These are phyloP conservation scores for Lotmaria passim DNA, from an alignment of 208 protist species.

Conservation along the genomic window DNA sequence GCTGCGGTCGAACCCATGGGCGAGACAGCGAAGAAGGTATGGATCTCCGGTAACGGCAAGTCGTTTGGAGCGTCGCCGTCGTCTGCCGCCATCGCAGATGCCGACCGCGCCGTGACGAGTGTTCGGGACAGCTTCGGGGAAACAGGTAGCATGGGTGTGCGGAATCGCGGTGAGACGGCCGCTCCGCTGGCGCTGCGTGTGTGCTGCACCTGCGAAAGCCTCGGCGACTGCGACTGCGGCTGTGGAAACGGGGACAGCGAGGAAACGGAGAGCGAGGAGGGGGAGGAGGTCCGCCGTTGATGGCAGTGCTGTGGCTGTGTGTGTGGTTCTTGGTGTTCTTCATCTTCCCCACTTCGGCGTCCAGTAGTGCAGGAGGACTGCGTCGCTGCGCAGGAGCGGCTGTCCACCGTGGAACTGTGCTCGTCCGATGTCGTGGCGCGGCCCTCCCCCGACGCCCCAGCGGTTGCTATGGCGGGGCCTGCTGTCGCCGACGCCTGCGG, in stretches of 20 bases:
- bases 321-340: too few relatives aligned
- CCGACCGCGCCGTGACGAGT: neutral
- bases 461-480: neutral
- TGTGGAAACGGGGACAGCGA: neutral
- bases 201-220: too few relatives aligned
- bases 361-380: slow-evolving; percentile 2
- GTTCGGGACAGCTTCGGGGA: neutral
- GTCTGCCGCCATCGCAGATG: neutral
- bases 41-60: slow-evolving; percentile 14
- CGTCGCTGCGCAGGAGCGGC: slow-evolving; percentile 2
- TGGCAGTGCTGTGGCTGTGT: too few relatives aligned
- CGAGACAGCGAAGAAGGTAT: neutral
- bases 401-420: neutral
- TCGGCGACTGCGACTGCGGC: too few relatives aligned
- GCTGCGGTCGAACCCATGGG: neutral
- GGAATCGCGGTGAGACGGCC: neutral
- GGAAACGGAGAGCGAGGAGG: too few relatives aligned
- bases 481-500: too few relatives aligned
- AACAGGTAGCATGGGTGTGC: neutral
- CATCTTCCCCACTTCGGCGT: too few relatives aligned
- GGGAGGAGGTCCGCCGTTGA: too few relatives aligned
- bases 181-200: neutral
- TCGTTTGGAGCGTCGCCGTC: slow-evolving; percentile 22
- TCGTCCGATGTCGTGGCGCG: neutral
- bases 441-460: neutral